Evolutionary conservation across 371 early-diverging fungal species (phyloP).

Genomic region (Mortierella sp.): DNA sequence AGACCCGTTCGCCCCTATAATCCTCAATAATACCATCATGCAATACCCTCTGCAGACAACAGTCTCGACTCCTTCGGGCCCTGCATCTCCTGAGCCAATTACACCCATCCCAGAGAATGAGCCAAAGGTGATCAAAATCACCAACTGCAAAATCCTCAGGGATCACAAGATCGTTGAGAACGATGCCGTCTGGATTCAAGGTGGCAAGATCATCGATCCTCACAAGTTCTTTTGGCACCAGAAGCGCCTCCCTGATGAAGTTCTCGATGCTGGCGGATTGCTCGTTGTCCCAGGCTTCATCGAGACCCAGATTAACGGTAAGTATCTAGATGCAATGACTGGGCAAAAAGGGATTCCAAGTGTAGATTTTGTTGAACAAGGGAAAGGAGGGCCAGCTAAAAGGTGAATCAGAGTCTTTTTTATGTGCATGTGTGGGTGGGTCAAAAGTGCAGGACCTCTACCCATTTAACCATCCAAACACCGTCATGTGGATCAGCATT

Average conservation of each 20-base stretch:
- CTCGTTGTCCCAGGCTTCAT: constrained; percentile 85
- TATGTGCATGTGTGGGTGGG: too few relatives aligned
- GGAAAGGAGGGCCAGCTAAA: too few relatives aligned
- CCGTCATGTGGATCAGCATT: too few relatives aligned
- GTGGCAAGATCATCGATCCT: constrained; percentile 84
- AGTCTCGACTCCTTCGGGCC: constrained; percentile 17
- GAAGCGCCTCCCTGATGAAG: constrained; percentile 72
- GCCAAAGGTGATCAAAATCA: constrained; percentile 76
- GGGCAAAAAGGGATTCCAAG: too few relatives aligned
- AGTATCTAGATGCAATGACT: not conserved
- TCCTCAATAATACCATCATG: constrained; percentile 11
- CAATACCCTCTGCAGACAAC: constrained; percentile 51
- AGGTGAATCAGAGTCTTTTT: too few relatives aligned
- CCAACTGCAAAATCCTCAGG: constrained; percentile 79
- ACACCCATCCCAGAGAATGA: constrained; percentile 45
- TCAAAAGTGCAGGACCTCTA: too few relatives aligned
- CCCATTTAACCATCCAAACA: too few relatives aligned
- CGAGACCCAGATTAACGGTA: constrained; percentile 86
- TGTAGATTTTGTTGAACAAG: too few relatives aligned
- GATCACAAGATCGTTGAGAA: constrained; percentile 78
- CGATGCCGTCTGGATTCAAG: constrained; percentile 79
- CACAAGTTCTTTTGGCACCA: constrained; percentile 76
- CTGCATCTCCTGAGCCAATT: constrained; percentile 41
- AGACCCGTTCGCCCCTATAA: not conserved
- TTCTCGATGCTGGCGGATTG: constrained; percentile 79